Percentiles rank a stretch among this genome's conserved stretches.
phyloP scores from a whole-genome alignment of 805 yeast genomes.

The Dipodascus albidus region DNA sequence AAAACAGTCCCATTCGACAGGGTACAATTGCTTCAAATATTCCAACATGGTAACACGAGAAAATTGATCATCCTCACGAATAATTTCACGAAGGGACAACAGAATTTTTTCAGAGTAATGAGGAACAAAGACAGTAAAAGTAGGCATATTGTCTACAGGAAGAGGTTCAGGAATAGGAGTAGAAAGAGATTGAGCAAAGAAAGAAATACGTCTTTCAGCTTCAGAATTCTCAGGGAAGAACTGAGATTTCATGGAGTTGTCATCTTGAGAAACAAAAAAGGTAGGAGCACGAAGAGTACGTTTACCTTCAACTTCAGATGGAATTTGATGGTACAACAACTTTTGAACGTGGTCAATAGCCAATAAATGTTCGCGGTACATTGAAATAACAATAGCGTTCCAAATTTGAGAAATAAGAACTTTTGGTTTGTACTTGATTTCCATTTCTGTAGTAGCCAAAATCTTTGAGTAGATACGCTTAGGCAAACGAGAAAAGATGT shows the following conservation, averaged over 20 bases:
- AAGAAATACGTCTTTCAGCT: constrained; percentile 98
- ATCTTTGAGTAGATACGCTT: constrained; percentile 98
- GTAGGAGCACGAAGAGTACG: constrained; percentile 98
- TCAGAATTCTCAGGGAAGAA: constrained; percentile 95
- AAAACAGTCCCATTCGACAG: constrained; percentile 96
- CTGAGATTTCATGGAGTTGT: constrained; percentile 85
- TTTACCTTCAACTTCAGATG: constrained; percentile 95
- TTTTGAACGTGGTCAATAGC: constrained; percentile 99
- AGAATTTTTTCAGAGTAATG: constrained; percentile 93
- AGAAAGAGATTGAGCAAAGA: constrained; percentile 97
- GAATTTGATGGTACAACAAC: constrained; percentile 95
- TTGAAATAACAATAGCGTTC: constrained; percentile 97
- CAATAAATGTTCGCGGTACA: constrained; percentile 98
- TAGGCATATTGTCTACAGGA: constrained; percentile 99
- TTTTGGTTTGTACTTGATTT: constrained; percentile 96
- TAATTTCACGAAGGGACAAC: constrained; percentile 87
- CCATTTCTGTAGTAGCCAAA: constrained; percentile 98
- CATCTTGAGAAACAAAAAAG: constrained; percentile 96
- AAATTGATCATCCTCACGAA: constrained; percentile 93
- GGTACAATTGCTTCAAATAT: constrained; percentile 88
- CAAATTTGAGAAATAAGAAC: constrained; percentile 96
- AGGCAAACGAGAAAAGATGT: constrained; percentile 93
- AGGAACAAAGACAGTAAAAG: constrained; percentile 93
- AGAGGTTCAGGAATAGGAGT: constrained; percentile 98
- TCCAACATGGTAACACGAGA: constrained; percentile 90